Base-by-base conservation (phyloP, 345 rosid species). In the Xanthoceras sorbifolium region DNA sequence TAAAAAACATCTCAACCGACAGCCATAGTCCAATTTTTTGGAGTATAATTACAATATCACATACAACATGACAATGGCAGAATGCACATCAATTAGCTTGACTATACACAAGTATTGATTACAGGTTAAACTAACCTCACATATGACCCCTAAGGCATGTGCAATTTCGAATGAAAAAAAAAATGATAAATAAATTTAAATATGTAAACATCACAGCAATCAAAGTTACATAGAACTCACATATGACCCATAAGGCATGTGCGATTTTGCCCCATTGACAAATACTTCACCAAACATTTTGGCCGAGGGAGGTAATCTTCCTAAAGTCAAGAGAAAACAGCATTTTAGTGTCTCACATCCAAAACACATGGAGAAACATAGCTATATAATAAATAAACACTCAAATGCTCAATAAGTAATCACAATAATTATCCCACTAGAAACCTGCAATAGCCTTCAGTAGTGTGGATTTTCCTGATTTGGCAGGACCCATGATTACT, bases 401-500 rank as follows among this genome's bases (percentile, higher is more conserved):
- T 40, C 9, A 20, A 42, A 62, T n/a, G 15, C 31, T 69, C 2
- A 52, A 74, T 10, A 54, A 57, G 23, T 50, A 76, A 68, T 25
- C n/a, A 6, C 22, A 9, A 34, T 48, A 69, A 79, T 44, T 26
- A 71, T 10, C 52, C 76, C 52, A 36, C 26, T 63, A 64, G 60
- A 23, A 72, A 96, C 99, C 99, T 87, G 98, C 92, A 87, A 97
- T 89, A 42, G 97, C 99, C 80, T 93, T 91, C 60, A 97, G 78
- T 20, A 97, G 77, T 0, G 98, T 94, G 64, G 99, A 97, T 85
- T 97, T 97, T 79, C 99, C 99, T 2, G 97, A 97, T 74, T 92
- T 92, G 23, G 95, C 97, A 82, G 99, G 99, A 73, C 99, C 99
- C 99, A 97, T 94, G 73, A 97, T 94, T 0, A 97, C 99, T 1